Evolutionary conservation across 352 stramenopile genomes (phyloP), one percentile per base, ranked within the genome.

Genomic region (Aphanomyces euteiches): DNA sequence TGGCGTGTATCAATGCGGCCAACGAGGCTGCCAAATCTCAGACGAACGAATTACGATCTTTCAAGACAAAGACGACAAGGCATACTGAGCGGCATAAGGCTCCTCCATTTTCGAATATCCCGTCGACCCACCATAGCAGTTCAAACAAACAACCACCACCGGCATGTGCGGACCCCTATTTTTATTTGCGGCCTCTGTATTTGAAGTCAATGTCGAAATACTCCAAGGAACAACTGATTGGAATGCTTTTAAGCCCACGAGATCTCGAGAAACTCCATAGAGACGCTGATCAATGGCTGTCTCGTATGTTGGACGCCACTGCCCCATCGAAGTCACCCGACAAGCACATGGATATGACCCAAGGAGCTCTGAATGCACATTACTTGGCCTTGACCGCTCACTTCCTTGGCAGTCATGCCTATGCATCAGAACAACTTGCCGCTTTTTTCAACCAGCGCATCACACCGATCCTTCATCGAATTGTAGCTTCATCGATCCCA

Each of bases 321-420:
- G 54, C 54, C 1, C 43, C 19, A 7, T 50, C 34, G 15, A 7
- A n/a, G 3, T 21, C 64, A 60, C 39, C 21, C 43, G 50, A 53
- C 19, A 39, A 3, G 63, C 21, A 61, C 21, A 28, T 70, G 12
- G 43, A 70, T 40, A 54, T 70, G 19, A 28, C 64, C 4, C 45
- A 40, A 15, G 38, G 40, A 10, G 64, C 64, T 5, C 47, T 56
- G 48, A 34, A 39, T 40, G 19, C 61, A 19, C 64, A 70, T 19
- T 54, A 70, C 7, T 34, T 70, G 36, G 64, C 64, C 21, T 41
- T 70, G 13, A 45, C 64, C 3, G 64, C 64, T 6, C 64, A 70
- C 47, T 21, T 61, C 40, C 17, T 70, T 1, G 64, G 64, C 37
- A 39, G n/a, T 28, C 64, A 70, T 43, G 47, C 64, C 15, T 70